Evolutionary conservation across 2,329 filamentous ascomycete genomes (phyloP).

Genomic region (Ophiostoma populinum): DNA sequence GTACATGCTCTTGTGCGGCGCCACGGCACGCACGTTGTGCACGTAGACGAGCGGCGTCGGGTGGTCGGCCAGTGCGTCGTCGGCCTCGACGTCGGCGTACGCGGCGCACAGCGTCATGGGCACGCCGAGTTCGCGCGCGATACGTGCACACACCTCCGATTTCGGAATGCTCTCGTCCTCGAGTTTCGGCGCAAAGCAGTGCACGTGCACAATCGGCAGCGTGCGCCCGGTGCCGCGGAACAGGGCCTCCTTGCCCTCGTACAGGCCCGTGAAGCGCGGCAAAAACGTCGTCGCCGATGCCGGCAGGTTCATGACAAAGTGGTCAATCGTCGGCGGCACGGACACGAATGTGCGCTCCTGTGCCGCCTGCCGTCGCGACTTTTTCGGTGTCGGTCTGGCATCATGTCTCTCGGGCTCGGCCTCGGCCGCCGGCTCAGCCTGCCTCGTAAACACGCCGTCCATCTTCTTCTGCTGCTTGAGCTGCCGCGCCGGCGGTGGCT

Average conservation of each 20-base stretch:
- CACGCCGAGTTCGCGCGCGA: constrained; percentile 43
- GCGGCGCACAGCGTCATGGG: constrained; percentile 26
- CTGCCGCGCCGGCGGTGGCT: constrained; percentile 1
- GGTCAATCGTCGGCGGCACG: constrained; percentile 62
- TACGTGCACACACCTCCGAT: constrained; percentile 46
- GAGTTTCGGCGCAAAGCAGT: constrained; percentile 79
- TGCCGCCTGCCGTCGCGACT: too few relatives aligned
- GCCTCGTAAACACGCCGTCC: too few relatives aligned
- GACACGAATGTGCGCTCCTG: constrained; percentile 17
- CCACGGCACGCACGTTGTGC: constrained; percentile 66
- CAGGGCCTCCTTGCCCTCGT: constrained; percentile 49
- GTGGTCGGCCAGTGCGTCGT: constrained; percentile 10
- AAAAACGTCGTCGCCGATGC: constrained; percentile 79
- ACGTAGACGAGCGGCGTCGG: constrained; percentile 31
- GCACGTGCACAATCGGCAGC: constrained; percentile 77
- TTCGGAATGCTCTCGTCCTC: constrained; percentile 42
- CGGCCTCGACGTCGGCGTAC: constrained; percentile 26
- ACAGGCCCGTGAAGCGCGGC: constrained; percentile 57
- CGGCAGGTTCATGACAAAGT: constrained; percentile 97
- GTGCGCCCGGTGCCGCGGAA: constrained; percentile 30
- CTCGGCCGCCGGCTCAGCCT: neutral
- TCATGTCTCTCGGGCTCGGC: neutral
- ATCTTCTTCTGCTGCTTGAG: constrained; percentile 1
- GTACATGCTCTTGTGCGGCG: constrained; percentile 91
- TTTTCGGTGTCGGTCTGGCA: too few relatives aligned